Evolutionary conservation across 2,329 filamentous ascomycete genomes (phyloP), one percentile per base, ranked within the genome.

Genomic region (Penicillium sp.): DNA sequence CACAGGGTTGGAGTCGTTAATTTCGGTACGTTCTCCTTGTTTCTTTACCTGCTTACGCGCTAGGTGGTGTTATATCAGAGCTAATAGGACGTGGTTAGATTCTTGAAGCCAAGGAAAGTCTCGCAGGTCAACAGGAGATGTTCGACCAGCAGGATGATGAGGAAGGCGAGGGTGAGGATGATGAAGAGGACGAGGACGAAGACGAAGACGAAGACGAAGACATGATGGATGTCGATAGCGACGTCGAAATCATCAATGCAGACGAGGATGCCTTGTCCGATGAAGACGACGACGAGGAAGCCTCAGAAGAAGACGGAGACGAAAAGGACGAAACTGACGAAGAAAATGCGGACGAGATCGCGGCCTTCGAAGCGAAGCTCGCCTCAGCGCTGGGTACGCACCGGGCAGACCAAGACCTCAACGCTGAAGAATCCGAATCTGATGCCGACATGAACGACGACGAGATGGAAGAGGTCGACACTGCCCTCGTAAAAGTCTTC

Each of bases 361-460:
- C 82, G n/a, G 81, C 78, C 45, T 88, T 96, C 69, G 89, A 96
- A 69, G 87, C 88, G 46, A 89, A 92, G 59, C 86, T 97, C 30
- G 91, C 91, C 2, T 85, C 89, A 66, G 90, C 93, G 2, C 86
- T 97, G 2, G 89, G 91, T 46, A 93, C 89, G 58, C 89, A 90
- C 52, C 78, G 78, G 21, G 77, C 79, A 23, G 80, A 83, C 23
- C 86, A 90, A 72, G 85, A 88, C 60, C 66, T 75, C 57, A 85
- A 88, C 64, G 79, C 77, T 17, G 81, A 84, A 1, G 84, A 85
- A 1, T 83, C 83, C 13, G 86, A 86, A 9, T 83, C 83, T 15
- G 86, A 86, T 63, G 88, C 86, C 3, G 92, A 97, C 77, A 97
- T 99, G 93, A 90, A 92, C 64, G 94, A 98, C 78, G 93, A 94